These are phyloP conservation scores for Taiozyma sp. DNA, from an alignment of 1,139 yeast genomes.

Conservation along the genomic window DNA sequence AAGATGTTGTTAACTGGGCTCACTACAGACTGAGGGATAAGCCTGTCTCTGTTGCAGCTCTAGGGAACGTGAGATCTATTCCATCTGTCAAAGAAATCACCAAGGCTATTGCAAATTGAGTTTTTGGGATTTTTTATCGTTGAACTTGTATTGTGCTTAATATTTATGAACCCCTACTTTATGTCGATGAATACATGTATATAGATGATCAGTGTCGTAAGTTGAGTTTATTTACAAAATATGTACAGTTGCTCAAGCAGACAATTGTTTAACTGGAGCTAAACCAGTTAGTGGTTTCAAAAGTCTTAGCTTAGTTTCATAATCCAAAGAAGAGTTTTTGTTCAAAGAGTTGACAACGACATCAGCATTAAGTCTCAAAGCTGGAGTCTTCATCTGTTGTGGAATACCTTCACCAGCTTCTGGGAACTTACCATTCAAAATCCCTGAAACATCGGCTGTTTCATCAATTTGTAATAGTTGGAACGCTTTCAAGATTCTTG, in stretches of 20 bases:
- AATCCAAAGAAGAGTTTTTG: slow-evolving; percentile 12
- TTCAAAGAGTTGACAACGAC: slow-evolving; percentile 20
- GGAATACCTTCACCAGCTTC: slow-evolving; percentile 2
- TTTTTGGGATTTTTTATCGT: not conserved
- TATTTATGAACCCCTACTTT: not conserved
- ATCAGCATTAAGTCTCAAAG: slow-evolving; percentile 19
- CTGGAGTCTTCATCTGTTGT: slow-evolving; percentile 12
- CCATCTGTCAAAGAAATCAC: slow-evolving; percentile 26
- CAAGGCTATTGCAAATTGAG: slow-evolving; percentile 11
- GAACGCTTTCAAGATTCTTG: slow-evolving; percentile 19
- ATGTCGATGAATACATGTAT: not conserved
- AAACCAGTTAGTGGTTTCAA: slow-evolving; percentile 22
- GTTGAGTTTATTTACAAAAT: not conserved
- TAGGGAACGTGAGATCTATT: slow-evolving; percentile 64
- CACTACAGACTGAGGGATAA: slow-evolving; percentile 71
- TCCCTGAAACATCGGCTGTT: slow-evolving; percentile 11
- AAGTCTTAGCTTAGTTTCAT: slow-evolving; percentile 16
- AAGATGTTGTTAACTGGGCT: slow-evolving; percentile 87
- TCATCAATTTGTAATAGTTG: slow-evolving; percentile 11
- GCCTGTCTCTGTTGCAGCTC: slow-evolving; percentile 85
- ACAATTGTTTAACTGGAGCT: slow-evolving; percentile 19
- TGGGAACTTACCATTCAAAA: slow-evolving; percentile 16
- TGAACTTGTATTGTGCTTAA: not conserved
- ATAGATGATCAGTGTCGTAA: not conserved
- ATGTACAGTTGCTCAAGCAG: not conserved